phyloP scores from a whole-genome alignment of 2,329 filamentous ascomycete genomes.

The Sclerotinia minor region DNA sequence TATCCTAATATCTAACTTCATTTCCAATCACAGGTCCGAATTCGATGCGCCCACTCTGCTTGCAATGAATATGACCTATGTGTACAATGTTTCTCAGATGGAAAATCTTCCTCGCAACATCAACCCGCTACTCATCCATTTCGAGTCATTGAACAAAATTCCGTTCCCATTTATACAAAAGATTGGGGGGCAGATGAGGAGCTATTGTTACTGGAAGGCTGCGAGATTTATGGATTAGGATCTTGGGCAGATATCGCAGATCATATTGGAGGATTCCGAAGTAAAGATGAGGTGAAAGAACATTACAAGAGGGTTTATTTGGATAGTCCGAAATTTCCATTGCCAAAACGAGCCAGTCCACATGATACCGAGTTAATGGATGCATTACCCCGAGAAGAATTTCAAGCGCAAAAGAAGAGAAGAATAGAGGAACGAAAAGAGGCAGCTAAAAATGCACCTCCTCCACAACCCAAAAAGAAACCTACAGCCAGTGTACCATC shows the following conservation, averaged over 20 bases:
- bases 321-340: constrained; percentile 77
- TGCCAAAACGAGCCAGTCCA: constrained; percentile 83
- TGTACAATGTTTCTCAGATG: constrained; percentile 88
- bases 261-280: constrained; percentile 92
- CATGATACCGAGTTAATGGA: constrained; percentile 76
- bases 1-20: constrained; percentile 15
- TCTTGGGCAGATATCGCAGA: constrained; percentile 98
- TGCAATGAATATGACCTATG: constrained; percentile 97
- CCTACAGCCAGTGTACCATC: constrained; percentile 92
- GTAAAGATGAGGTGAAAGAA: constrained; percentile 92
- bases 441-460: constrained; percentile 77
- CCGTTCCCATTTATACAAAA: constrained; percentile 89
- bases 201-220: constrained; percentile 86
- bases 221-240: constrained; percentile 92
- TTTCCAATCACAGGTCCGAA: constrained; percentile 70
- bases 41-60: constrained; percentile 73
- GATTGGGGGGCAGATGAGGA: constrained; percentile 99
- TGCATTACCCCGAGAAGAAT: constrained; percentile 83
- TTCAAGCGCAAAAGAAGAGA: constrained; percentile 88
- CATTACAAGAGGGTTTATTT: constrained; percentile 91
- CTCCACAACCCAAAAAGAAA: constrained; percentile 87
- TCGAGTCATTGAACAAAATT: constrained; percentile 96
- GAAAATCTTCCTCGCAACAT: constrained; percentile 77
- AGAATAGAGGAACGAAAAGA: constrained; percentile 92
- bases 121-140: constrained; percentile 84